A percentile compares a stretch with the other conserved stretches of the same genome.
These are phyloP conservation scores for Croton laevigatus DNA, from an alignment of 441 rosid species.

Conservation along the genomic window DNA sequence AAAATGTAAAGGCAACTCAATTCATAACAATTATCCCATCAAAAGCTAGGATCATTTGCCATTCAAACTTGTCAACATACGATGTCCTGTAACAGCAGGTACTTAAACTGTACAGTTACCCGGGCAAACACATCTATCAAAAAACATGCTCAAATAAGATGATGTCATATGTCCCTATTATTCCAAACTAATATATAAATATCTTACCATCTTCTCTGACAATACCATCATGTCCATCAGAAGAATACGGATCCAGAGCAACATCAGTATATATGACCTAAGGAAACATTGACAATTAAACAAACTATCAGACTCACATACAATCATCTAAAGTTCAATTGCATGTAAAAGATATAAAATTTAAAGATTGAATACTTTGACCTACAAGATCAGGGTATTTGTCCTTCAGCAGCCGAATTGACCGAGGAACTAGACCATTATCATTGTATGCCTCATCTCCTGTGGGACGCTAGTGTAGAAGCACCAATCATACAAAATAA, in stretches of 20 bases:
- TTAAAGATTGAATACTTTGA: constrained; percentile 9
- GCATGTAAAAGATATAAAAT: constrained; percentile 1
- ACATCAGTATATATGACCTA: constrained; percentile 95
- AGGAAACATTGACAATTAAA: constrained; percentile 12
- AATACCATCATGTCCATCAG: constrained; percentile 97
- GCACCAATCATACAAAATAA: constrained; percentile 9
- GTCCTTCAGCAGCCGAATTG: constrained; percentile 88
- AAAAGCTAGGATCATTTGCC: not conserved
- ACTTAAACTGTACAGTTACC: not conserved
- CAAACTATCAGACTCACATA: not conserved
- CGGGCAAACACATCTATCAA: not conserved
- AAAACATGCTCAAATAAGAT: constrained; percentile 2
- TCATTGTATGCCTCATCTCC: constrained; percentile 96
- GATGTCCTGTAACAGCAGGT: not conserved
- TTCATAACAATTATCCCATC: not conserved
- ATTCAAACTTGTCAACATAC: not conserved
- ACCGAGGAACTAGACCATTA: constrained; percentile 81
- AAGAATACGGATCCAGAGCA: constrained; percentile 94
- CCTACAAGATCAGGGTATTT: constrained; percentile 92
- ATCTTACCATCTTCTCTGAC: constrained; percentile 94
- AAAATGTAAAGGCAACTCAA: not conserved
- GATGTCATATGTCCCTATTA: not conserved
- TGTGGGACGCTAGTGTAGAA: constrained; percentile 54
- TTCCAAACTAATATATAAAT: not conserved
- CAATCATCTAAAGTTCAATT: constrained; percentile 9